phyloP scores from a whole-genome alignment of 306 rosid species.

The Cicer cuneatum region DNA sequence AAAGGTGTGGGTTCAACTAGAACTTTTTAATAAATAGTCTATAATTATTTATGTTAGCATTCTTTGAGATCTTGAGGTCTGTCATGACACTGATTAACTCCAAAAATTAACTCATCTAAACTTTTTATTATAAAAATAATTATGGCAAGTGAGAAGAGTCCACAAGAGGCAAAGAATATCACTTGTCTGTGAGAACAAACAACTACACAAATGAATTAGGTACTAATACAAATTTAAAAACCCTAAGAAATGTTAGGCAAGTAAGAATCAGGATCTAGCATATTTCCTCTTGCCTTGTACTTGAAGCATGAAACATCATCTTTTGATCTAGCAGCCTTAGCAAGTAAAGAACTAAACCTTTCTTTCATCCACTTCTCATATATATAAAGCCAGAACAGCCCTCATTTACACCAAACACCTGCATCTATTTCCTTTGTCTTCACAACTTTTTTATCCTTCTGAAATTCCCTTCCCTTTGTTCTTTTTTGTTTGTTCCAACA shows the following conservation, averaged over 20 bases:
- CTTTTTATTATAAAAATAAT: not conserved
- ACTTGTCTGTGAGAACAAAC: slow-evolving; percentile 49
- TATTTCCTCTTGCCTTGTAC: slow-evolving; percentile 71
- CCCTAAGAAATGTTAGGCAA: slow-evolving; percentile 56
- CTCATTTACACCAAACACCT: slow-evolving; percentile 32
- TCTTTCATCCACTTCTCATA: slow-evolving; percentile 35
- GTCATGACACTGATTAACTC: not conserved
- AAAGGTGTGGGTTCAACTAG: too few species aligned
- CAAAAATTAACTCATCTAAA: not conserved
- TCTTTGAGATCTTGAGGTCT: too few species aligned
- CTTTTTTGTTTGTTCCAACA: slow-evolving; percentile 26
- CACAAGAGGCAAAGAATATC: slow-evolving; percentile 63
- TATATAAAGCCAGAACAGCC: slow-evolving; percentile 10
- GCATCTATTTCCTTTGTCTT: slow-evolving; percentile 23
- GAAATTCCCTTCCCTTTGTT: slow-evolving; percentile 24
- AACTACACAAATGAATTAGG: slow-evolving; percentile 46
- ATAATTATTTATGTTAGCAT: too few species aligned
- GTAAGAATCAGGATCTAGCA: slow-evolving; percentile 64
- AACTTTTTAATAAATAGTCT: too few species aligned
- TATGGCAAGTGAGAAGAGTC: slow-evolving; percentile 41
- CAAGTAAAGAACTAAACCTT: slow-evolving; percentile 86
- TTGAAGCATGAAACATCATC: slow-evolving; percentile 68
- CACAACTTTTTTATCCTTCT: slow-evolving; percentile 40
- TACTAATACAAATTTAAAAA: slow-evolving; percentile 41
- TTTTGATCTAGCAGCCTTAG: slow-evolving; percentile 57